Percentiles rank a stretch among this genome's conserved stretches.
phyloP scores from a whole-genome alignment of 2,329 filamentous ascomycete genomes.

The Talaromyces rugulosus region DNA sequence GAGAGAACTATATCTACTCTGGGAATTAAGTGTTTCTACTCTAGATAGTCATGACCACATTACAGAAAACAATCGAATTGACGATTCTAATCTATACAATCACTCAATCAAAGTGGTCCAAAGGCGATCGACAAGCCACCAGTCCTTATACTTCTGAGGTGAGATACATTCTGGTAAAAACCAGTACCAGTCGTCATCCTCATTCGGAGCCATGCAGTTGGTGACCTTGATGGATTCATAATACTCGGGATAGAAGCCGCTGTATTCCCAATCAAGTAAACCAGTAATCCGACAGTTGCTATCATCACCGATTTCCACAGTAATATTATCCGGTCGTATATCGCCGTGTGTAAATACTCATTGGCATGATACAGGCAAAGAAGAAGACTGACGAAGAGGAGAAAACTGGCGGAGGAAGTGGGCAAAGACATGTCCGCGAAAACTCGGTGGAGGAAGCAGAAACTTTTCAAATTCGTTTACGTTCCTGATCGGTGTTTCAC shows the following conservation, averaged over 20 bases:
- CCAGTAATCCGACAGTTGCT: background rate
- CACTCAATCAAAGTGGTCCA: background rate
- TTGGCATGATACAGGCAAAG: background rate
- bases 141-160: background rate
- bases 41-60: no score
- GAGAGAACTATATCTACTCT: no score
- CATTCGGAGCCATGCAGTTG: background rate
- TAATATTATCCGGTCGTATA: background rate
- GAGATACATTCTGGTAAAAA: background rate
- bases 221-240: background rate
- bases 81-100: background rate
- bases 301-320: background rate
- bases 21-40: no score
- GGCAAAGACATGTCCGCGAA: background rate
- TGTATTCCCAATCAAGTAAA: background rate
- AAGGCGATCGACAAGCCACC: background rate
- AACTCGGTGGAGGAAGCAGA: background rate
- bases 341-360: background rate
- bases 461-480: background rate
- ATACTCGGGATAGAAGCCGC: background rate
- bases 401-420: background rate
- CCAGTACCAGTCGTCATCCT: background rate
- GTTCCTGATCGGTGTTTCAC: background rate
- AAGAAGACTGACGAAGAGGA: background rate
- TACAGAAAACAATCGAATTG: no score